Conservation (phyloP, 2,329 filamentous ascomycete genomes). For the Pseudopithomyces maydicus region DNA sequence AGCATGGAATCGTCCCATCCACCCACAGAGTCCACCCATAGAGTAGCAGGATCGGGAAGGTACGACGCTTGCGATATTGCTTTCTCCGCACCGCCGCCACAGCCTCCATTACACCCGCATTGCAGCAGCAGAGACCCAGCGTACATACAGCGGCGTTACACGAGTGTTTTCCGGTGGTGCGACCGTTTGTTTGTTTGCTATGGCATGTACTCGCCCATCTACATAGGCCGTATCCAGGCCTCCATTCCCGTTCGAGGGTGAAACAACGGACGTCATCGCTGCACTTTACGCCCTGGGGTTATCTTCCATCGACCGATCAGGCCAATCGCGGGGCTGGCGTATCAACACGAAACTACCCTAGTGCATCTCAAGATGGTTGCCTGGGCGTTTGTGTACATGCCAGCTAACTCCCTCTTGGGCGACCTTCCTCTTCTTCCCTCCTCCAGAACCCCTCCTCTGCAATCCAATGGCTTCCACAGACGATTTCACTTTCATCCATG, state of each 20-base stretch:
- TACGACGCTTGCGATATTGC: conserved; percentile 6
- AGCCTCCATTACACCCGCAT: too few relatives aligned
- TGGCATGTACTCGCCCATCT: neutral
- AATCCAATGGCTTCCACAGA: conserved; percentile 27
- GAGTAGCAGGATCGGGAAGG: conserved; percentile 5
- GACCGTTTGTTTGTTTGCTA: neutral
- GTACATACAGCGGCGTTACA: too few relatives aligned
- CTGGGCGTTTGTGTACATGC: neutral
- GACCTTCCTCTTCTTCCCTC: neutral
- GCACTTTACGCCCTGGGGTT: neutral
- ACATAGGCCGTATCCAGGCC: neutral
- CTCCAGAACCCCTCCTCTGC: neutral
- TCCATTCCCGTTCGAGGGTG: conserved; percentile 4
- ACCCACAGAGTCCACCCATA: neutral
- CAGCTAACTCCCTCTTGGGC: neutral
- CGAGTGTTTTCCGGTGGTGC: too few relatives aligned
- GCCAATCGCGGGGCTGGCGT: conserved; percentile 6
- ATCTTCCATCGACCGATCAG: neutral
- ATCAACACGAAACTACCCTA: neutral
- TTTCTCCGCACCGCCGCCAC: neutral
- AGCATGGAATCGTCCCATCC: neutral
- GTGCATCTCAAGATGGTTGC: neutral
- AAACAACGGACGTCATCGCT: conserved; percentile 16
- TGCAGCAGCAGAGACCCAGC: too few relatives aligned
- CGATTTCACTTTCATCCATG: conserved; percentile 40